Evolutionary conservation across 1,139 yeast species (phyloP).

Genomic region (Wickerhamomyces sp.): DNA sequence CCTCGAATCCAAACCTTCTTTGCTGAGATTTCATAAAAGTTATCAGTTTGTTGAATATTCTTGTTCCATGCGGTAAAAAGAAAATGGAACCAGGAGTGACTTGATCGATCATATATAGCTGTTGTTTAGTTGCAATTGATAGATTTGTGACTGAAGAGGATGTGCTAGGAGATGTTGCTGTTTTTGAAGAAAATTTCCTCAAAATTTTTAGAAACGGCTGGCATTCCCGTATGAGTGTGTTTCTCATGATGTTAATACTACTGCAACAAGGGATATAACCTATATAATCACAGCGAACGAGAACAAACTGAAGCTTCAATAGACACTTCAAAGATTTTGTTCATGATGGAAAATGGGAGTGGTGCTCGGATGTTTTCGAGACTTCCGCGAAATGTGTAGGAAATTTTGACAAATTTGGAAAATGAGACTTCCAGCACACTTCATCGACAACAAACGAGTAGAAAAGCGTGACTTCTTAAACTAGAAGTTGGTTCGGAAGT

Average conservation of each 20-base stretch:
- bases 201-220: not conserved
- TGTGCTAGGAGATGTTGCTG: not conserved
- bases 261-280: too few species aligned
- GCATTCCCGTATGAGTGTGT: not conserved
- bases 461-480: too few species aligned
- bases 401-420: not conserved
- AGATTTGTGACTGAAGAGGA: constrained; percentile 31
- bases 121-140: constrained; percentile 57
- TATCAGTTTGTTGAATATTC: constrained; percentile 73
- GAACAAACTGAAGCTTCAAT: not conserved
- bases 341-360: too few species aligned
- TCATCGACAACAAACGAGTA: too few species aligned
- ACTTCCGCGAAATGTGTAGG: not conserved
- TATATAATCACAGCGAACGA: too few species aligned
- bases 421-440: too few species aligned
- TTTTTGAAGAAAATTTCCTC: not conserved
- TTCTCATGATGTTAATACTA: not conserved
- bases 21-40: constrained; percentile 78
- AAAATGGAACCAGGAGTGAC: constrained; percentile 85
- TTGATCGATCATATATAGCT: constrained; percentile 70
- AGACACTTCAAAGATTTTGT: not conserved
- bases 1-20: constrained; percentile 78
- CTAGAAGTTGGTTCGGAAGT: too few species aligned
- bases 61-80: constrained; percentile 87
- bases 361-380: not conserved